phyloP scores from a whole-genome alignment of 495 filamentous ascomycete species.

The Penicillium nucicola region DNA sequence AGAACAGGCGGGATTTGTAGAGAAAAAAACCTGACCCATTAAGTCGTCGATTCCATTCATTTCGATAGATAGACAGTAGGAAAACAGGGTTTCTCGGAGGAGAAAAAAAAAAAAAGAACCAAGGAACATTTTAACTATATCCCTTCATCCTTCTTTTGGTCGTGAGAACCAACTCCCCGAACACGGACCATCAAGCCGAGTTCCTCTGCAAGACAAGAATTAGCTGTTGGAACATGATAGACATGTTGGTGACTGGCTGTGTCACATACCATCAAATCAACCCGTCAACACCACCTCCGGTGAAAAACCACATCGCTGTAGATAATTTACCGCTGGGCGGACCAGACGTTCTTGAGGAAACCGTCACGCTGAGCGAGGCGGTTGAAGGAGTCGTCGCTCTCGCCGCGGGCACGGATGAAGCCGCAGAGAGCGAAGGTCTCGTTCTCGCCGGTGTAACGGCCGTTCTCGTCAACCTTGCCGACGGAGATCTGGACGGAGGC shows the following conservation, averaged over 20 bases:
- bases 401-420: constrained; percentile 96
- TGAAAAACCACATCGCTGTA: constrained; percentile 13
- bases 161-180: constrained; percentile 24
- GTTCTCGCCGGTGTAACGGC: constrained; percentile 95
- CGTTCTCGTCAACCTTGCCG: constrained; percentile 93
- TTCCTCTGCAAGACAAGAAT: constrained; percentile 14
- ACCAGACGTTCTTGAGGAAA: constrained; percentile 95
- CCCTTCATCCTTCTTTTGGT: constrained; percentile 21
- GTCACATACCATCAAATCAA: constrained; percentile 34
- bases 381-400: constrained; percentile 96
- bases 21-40: constrained; percentile 23
- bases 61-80: constrained; percentile 32
- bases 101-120: constrained; percentile 19
- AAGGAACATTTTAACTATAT: constrained; percentile 18
- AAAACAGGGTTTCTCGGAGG: constrained; percentile 25
- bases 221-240: background rate
- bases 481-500: constrained; percentile 86
- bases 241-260: no score
- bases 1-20: constrained; percentile 16
- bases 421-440: constrained; percentile 96
- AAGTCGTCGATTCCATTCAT: constrained; percentile 37
- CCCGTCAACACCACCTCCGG: constrained; percentile 23
- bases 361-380: constrained; percentile 92
- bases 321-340: constrained; percentile 64
- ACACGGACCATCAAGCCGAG: constrained; percentile 31